Percentiles rank a stretch among this genome's conserved stretches.
phyloP scores from a whole-genome alignment of 192 early-diverging fungal genomes.

The Backusella liffmaniae region DNA sequence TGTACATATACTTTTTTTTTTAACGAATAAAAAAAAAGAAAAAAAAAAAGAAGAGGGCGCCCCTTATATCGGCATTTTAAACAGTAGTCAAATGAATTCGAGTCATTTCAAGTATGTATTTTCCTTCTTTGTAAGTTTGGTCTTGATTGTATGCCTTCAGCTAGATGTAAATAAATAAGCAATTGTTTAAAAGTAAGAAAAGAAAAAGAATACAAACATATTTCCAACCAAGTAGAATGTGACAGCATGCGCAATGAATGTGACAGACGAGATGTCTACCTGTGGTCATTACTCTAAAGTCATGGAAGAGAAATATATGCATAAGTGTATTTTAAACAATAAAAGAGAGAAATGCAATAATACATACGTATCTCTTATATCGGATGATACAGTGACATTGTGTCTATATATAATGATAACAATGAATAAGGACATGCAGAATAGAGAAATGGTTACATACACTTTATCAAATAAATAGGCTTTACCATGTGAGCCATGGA shows the following conservation, averaged over 20 bases:
- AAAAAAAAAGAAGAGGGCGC: not conserved
- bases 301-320: not conserved
- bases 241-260: not conserved
- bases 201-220: not conserved
- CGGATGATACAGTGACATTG: not conserved
- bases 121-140: not conserved
- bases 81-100: not conserved
- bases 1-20: no score
- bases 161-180: not conserved
- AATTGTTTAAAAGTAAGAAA: no score
- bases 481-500: not conserved
- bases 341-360: no score
- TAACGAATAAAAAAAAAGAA: not conserved
- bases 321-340: not conserved
- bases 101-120: not conserved
- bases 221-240: not conserved
- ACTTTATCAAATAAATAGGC: not conserved
- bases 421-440: not conserved
- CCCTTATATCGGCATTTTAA: not conserved
- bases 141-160: not conserved
- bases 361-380: not conserved
- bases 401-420: not conserved
- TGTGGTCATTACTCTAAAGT: not conserved
- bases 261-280: not conserved
- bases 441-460: not conserved